Base-by-base conservation (phyloP, 306 rosid species). In the Malus orientalis region DNA sequence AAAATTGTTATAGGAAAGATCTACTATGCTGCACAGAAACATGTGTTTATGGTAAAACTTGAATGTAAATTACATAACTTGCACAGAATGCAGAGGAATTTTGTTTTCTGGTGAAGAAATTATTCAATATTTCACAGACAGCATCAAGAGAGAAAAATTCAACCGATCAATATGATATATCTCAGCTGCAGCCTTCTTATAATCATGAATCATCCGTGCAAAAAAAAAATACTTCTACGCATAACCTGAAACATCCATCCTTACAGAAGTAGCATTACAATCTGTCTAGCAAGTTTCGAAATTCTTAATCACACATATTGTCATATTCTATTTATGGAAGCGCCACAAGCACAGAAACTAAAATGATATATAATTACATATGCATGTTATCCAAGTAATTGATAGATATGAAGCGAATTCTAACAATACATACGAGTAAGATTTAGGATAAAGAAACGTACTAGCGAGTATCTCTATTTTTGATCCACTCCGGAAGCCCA, bases 401-500 rank as follows among this genome's bases (percentile, higher is more conserved):
- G 33, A 27, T 14, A 16, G 42, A 45, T 44, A 45, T 61, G 54
- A 61, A 45, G 11, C 22, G 23, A 54, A 8, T 14, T 54, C 1
- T 6, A 30, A 62, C n/a, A 8, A 62, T 62, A 62, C 33, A 15
- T 61, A 29, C 10, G 33, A 22, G 77, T 18, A 36, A 76, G 68
- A 45, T 76, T 58, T 29, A 11, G 22, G 69, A 75, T 32, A 11
- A 55, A 57, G 40, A 40, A 67, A 57, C 74, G 12, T 67, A 67
- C 67, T 27, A 76, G 80, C 47, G 60, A 57, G n/a, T 54, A 20
- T 19, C 74, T 76, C 80, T 76, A 5, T 30, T 25, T 67, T 27
- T 67, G 7, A 76, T 76, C 80, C 80, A 76, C 16, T 57, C 74
- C 18, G 80, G 80, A 67, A 76, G 74, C 54, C 80, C 80, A 54